Percentiles rank a stretch among this genome's conserved stretches.
Evolutionary conservation across 139 green algal genomes (phyloP).

Genomic region (Dunaliella primolecta): DNA sequence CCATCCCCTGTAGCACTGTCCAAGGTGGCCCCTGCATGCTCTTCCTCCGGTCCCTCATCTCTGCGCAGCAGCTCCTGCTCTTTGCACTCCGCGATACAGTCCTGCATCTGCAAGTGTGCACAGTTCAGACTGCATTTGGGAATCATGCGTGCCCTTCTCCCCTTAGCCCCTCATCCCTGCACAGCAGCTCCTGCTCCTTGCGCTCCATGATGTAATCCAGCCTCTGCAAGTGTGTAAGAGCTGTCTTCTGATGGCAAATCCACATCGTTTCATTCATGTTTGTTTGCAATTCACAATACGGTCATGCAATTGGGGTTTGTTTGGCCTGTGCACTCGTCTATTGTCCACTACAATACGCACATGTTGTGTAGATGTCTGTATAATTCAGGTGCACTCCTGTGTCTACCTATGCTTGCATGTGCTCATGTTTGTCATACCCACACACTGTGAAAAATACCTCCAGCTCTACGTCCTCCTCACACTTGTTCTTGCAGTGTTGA

Average conservation of each 20-base stretch:
- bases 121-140: no score
- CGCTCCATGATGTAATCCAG: neutral
- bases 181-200: neutral
- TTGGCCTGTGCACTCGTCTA: no score
- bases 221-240: neutral
- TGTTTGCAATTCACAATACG: no score
- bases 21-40: neutral
- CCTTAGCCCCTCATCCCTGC: neutral
- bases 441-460: no score
- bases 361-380: no score
- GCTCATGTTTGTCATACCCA: no score
- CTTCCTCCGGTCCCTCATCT: neutral
- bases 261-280: no score
- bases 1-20: neutral
- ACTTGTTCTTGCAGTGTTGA: neutral
- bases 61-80: neutral
- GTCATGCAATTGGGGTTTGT: no score
- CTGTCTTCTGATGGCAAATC: no score
- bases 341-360: no score
- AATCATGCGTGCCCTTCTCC: neutral
- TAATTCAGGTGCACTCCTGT: no score
- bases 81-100: neutral
- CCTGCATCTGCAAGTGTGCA: neutral
- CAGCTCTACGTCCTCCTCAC: neutral
- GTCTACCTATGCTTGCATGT: no score